Percentiles rank a stretch among this genome's conserved stretches.
phyloP scores from a whole-genome alignment of 768 basidiomycete species.

The Podaxis carcinomalis region DNA sequence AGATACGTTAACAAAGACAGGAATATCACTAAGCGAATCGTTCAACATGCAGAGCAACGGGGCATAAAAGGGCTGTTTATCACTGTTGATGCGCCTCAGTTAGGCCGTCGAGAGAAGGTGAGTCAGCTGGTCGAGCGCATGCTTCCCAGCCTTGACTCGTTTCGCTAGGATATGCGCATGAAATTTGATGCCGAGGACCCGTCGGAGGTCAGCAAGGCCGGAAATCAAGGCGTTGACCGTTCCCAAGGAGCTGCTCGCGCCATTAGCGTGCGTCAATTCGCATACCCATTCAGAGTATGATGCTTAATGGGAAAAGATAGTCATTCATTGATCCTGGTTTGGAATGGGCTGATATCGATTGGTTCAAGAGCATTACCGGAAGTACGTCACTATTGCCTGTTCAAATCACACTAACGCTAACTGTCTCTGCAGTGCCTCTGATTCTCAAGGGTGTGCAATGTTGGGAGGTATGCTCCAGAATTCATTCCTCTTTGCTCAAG shows the following conservation, averaged over 20 bases:
- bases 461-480: conserved; percentile 55
- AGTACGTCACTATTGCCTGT: conserved; percentile 44
- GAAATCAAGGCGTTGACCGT: conserved; percentile 60
- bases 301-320: conserved; percentile 28
- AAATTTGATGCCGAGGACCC: conserved; percentile 85
- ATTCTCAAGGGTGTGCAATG: conserved; percentile 88
- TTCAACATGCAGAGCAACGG: conserved; percentile 85
- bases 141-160: neutral
- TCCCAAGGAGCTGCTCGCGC: conserved; percentile 92
- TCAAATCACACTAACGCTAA: neutral
- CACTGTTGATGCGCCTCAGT: conserved; percentile 95
- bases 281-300: neutral
- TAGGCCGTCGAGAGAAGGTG: conserved; percentile 87
- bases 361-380: conserved; percentile 76
- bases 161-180: conserved; percentile 81
- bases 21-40: conserved; percentile 76
- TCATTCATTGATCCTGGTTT: conserved; percentile 94
- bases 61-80: conserved; percentile 95
- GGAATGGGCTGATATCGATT: conserved; percentile 80
- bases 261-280: conserved; percentile 57
- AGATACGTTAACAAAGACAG: conserved; percentile 93
- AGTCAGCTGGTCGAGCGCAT: neutral
- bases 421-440: conserved; percentile 63
- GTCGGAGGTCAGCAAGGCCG: conserved; percentile 48
- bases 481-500: neutral